Evolutionary conservation across 805 yeast species (phyloP).

Genomic region (Scheffersomyces spartinae): DNA sequence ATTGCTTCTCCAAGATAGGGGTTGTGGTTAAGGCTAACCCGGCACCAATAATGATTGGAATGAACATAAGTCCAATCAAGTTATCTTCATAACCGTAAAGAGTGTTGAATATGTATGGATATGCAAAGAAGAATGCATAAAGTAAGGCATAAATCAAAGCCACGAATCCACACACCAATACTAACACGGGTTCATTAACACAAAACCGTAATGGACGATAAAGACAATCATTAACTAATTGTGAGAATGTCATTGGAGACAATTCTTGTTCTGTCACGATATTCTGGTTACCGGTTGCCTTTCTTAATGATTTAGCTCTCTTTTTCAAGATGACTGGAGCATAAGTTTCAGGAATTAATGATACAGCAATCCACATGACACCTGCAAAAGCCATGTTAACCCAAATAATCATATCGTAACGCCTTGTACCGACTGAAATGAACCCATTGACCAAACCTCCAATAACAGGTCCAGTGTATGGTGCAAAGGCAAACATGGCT

Average conservation of each 20-base stretch:
- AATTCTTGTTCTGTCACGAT: conserved; percentile 94
- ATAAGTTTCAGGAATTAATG: conserved; percentile 79
- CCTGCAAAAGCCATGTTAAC: conserved; percentile 91
- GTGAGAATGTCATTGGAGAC: conserved; percentile 54
- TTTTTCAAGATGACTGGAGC: conserved; percentile 68
- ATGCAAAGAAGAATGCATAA: conserved; percentile 91
- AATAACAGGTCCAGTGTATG: conserved; percentile 85
- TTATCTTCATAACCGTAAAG: conserved; percentile 72
- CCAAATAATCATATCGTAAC: conserved; percentile 72
- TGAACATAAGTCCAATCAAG: conserved; percentile 73
- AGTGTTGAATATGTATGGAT: conserved; percentile 76
- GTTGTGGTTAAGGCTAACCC: conserved; percentile 62
- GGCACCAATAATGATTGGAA: conserved; percentile 88
- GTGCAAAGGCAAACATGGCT: conserved; percentile 85
- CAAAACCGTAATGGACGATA: conserved; percentile 72
- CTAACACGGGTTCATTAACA: conserved; percentile 75
- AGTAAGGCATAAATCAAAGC: conserved; percentile 83
- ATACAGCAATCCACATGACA: conserved; percentile 56
- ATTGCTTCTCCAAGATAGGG: conserved; percentile 55
- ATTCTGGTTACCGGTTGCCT: conserved; percentile 69
- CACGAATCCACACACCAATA: conserved; percentile 73
- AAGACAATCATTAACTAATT: conserved; percentile 62
- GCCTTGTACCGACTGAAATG: conserved; percentile 57
- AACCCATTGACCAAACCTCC: conserved; percentile 88
- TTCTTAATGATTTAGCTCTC: conserved; percentile 56